Percentiles rank a stretch among this genome's conserved stretches.
Conservation (phyloP, 768 basidiomycete genomes). For the Amylocystis lapponica region DNA sequence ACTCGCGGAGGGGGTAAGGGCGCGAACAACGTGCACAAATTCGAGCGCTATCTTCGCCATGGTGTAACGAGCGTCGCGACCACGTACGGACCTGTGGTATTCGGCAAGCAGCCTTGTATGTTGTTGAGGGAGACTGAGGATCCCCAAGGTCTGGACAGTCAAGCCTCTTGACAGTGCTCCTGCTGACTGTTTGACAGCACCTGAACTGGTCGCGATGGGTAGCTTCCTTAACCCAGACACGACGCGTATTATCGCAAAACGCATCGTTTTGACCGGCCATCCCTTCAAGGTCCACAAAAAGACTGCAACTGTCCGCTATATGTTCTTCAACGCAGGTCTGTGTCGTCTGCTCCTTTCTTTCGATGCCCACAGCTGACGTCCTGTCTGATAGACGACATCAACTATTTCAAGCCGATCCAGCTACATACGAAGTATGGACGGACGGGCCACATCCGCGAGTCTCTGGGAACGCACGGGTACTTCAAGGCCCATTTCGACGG, state of each 20-base stretch:
- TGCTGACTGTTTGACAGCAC: slow-evolving; percentile 37
- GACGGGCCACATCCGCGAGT: slow-evolving; percentile 83
- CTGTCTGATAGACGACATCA: slow-evolving; percentile 61
- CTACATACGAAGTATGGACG: slow-evolving; percentile 89
- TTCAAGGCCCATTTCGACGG: slow-evolving; percentile 96
- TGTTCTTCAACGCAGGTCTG: slow-evolving; percentile 92
- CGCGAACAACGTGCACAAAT: slow-evolving; percentile 96
- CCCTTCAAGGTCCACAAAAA: slow-evolving; percentile 97
- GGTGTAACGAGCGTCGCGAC: slow-evolving; percentile 81
- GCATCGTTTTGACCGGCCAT: slow-evolving; percentile 92
- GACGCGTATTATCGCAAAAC: slow-evolving; percentile 86
- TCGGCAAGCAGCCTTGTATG: slow-evolving; percentile 79
- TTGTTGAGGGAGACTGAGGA: slow-evolving; percentile 69
- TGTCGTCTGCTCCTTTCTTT: neutral
- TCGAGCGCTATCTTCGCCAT: slow-evolving; percentile 83
- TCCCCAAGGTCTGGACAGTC: slow-evolving; percentile 47
- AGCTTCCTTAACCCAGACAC: slow-evolving; percentile 86
- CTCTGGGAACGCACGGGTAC: slow-evolving; percentile 93
- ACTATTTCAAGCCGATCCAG: slow-evolving; percentile 91
- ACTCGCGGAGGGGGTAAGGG: slow-evolving; percentile 86
- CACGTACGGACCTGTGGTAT: slow-evolving; percentile 81
- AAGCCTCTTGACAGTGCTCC: slow-evolving; percentile 4
- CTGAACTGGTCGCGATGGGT: slow-evolving; percentile 85
- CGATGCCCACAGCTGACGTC: slow-evolving; percentile 1
- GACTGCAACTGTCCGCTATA: slow-evolving; percentile 94